Base-by-base conservation (phyloP, 257 asterid genomes). In the Nicotiana knightiana region DNA sequence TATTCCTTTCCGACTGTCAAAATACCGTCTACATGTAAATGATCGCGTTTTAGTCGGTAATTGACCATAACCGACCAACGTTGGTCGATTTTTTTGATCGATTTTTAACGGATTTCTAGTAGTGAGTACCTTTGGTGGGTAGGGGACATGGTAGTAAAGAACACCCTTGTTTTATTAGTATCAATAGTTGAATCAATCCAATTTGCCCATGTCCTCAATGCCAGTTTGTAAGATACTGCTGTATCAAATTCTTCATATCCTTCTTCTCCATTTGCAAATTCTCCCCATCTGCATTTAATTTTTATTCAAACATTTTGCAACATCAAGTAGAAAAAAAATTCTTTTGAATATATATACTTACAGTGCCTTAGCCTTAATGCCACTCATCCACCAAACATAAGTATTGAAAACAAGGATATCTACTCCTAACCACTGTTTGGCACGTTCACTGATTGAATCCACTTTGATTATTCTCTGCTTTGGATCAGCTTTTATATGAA, bases 311-410 rank as follows among this genome's bases (percentile, higher is more conserved):
- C 67, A 66, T 21, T 17, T 21, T 39, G 21, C 37, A 51, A 51
- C 78, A 46, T 73, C 61, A 71, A 24, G 62, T 46, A 13, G 61
- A 46, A 43, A 39, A 21, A 43, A 32, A 46, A 12, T 48, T 73
- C 4, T n/a, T 37, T 68, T 68, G 10, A 37, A 35, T 68, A 21
- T 65, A 48, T 21, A 65, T 37, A 70, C 88, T 92, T 88, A 92
- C 98, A 94, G 82, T 59, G 99, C 91, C 81, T 94, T 96, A 87
- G 91, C 89, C 88, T 85, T 93, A 57, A 88, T 88, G 67, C 97
- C 92, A 81, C 94, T 93, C 97, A 87, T 94, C 99, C 99, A 96
- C 99, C 99, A 94, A 83, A 96, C 97, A 3, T 92, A 96, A 55
- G 94, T 92, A 39, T 96, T 94, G 94, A 96, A 96, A 51, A 90